These are phyloP conservation scores for Erodium trifolium DNA, from an alignment of 441 rosid species.

Conservation along the genomic window DNA sequence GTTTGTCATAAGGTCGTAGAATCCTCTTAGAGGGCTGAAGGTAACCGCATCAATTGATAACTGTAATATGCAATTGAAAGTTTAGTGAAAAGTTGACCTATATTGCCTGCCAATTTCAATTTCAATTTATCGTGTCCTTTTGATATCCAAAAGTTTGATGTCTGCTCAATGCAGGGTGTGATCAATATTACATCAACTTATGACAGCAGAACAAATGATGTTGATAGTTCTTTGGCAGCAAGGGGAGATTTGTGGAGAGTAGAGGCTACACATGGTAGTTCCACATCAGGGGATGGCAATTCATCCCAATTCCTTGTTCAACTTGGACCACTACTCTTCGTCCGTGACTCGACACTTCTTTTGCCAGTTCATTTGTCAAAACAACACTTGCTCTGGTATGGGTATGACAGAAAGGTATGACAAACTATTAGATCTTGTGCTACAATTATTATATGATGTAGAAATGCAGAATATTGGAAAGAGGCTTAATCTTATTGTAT, in stretches of 20 bases:
- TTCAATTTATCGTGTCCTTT: background rate
- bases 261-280: slow-evolving; percentile 72
- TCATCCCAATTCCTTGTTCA: slow-evolving; percentile 85
- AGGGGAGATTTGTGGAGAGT: slow-evolving; percentile 96
- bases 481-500: background rate
- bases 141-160: background rate
- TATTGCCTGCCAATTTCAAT: background rate
- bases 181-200: slow-evolving; percentile 71
- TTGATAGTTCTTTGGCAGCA: slow-evolving; percentile 77
- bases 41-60: background rate
- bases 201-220: slow-evolving; percentile 57
- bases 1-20: too few relatives aligned
- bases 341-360: slow-evolving; percentile 81
- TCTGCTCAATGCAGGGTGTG: slow-evolving; percentile 40
- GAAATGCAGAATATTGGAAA: background rate
- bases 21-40: too few relatives aligned
- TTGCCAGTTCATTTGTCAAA: slow-evolving; percentile 86
- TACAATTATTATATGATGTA: background rate
- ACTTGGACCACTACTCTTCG: slow-evolving; percentile 83
- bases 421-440: background rate
- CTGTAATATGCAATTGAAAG: background rate
- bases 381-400: slow-evolving; percentile 97
- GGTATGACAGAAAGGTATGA: slow-evolving; percentile 85
- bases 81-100: background rate
- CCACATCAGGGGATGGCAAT: slow-evolving; percentile 53